Conservation (phyloP, 352 stramenopile genomes). For the Globisporangium perplexum region DNA sequence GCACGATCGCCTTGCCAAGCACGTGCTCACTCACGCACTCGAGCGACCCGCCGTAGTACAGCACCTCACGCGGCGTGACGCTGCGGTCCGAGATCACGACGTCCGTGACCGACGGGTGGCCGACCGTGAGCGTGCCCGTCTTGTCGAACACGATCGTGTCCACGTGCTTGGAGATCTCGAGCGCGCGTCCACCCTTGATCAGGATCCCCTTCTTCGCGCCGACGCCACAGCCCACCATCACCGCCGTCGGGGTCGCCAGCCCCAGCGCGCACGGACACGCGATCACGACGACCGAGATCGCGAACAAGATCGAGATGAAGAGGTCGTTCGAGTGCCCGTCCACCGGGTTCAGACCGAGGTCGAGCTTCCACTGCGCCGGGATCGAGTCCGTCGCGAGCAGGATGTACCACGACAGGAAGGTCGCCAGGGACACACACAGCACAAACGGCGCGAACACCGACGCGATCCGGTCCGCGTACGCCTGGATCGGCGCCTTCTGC, state of each 20-base stretch:
- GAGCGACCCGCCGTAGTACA: constrained; percentile 75
- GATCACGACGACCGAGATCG: constrained; percentile 88
- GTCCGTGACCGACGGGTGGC: constrained; percentile 74
- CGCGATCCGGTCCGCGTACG: constrained; percentile 67
- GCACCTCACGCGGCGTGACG: constrained; percentile 59
- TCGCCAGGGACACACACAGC: constrained; percentile 49
- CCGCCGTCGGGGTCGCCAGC: constrained; percentile 77
- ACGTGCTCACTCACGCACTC: constrained; percentile 86
- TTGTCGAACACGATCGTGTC: constrained; percentile 92
- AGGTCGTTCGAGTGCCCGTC: constrained; percentile 61
- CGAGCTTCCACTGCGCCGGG: constrained; percentile 39
- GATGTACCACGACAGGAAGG: constrained; percentile 54
- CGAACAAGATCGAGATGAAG: constrained; percentile 75
- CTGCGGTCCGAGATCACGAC: constrained; percentile 59
- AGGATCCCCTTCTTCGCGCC: constrained; percentile 85
- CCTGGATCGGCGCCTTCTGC: constrained; percentile 86
- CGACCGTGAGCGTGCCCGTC: constrained; percentile 89
- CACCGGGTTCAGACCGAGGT: constrained; percentile 40
- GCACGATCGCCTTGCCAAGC: constrained; percentile 78
- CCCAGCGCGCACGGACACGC: constrained; percentile 80
- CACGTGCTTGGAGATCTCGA: constrained; percentile 82
- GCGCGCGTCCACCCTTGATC: constrained; percentile 79
- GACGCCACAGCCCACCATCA: constrained; percentile 87
- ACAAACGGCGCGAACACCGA: constrained; percentile 68
- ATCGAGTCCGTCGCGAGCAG: constrained; percentile 42